These are phyloP conservation scores for Panellus pusillus DNA, from an alignment of 768 basidiomycete species.

Conservation along the genomic window DNA sequence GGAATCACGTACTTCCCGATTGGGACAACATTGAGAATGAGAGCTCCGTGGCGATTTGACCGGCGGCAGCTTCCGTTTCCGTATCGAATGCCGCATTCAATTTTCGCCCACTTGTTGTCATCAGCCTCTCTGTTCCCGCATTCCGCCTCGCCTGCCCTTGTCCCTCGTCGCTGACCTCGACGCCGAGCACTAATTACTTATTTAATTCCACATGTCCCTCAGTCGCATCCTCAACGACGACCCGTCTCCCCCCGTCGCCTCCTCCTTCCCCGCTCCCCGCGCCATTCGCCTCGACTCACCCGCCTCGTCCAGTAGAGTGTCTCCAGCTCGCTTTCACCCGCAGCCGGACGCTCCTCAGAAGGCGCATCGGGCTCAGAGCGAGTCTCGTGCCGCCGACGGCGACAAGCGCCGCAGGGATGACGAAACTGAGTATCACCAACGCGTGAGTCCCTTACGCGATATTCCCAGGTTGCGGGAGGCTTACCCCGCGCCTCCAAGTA, in stretches of 20 bases:
- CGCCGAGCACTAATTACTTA: no score
- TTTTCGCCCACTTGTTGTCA: slow-evolving; percentile 7
- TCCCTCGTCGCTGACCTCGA: slow-evolving; percentile 28
- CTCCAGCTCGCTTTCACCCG: slow-evolving; percentile 1
- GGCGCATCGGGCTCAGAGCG: slow-evolving; percentile 11
- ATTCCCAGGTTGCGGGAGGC: background rate
- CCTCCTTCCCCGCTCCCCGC: slow-evolving; percentile 34
- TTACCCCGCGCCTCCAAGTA: slow-evolving; percentile 1
- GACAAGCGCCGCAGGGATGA: slow-evolving; percentile 34
- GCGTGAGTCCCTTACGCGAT: slow-evolving; percentile 45
- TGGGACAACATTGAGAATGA: background rate
- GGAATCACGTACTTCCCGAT: background rate
- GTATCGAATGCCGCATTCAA: no score
- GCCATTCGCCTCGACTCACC: slow-evolving; percentile 26
- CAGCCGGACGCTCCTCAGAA: slow-evolving; percentile 10
- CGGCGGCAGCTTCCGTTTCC: no score
- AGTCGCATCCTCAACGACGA: slow-evolving; percentile 81
- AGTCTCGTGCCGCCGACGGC: slow-evolving; percentile 4
- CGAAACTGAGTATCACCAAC: slow-evolving; percentile 53
- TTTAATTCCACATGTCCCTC: no score
- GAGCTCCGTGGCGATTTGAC: no score
- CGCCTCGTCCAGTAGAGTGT: slow-evolving; percentile 9
- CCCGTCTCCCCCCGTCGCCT: slow-evolving; percentile 40
- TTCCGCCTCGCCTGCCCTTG: background rate
- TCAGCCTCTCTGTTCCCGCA: slow-evolving; percentile 3